These are phyloP conservation scores for Gaultheria prostrata DNA, from an alignment of 148 eudicot genomes.

Conservation along the genomic window DNA sequence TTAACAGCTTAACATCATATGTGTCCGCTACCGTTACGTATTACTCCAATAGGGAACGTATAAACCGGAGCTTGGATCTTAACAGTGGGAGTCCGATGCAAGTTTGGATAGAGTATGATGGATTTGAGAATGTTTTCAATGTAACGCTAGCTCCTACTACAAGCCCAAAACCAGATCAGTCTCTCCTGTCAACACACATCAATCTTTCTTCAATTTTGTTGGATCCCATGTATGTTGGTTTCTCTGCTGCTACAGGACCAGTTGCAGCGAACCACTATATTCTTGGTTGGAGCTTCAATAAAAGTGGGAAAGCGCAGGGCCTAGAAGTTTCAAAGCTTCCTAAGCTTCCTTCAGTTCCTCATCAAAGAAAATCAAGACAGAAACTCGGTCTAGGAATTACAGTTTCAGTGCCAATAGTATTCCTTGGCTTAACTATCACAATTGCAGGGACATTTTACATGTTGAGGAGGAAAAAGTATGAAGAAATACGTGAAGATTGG, in stretches of 20 bases:
- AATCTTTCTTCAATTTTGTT: conserved; percentile 24
- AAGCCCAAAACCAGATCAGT: conserved; percentile 20
- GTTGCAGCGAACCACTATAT: conserved; percentile 16
- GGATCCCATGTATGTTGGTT: conserved; percentile 42
- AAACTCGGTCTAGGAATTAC: not conserved
- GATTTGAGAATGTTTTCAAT: conserved; percentile 17
- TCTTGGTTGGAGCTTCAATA: conserved; percentile 29
- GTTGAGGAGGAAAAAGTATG: not conserved
- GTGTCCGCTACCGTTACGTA: conserved; percentile 35
- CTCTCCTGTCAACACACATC: conserved; percentile 22
- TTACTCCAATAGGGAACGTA: conserved; percentile 21
- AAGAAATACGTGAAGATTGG: conserved; percentile 9
- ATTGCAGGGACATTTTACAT: not conserved
- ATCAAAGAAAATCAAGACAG: not conserved
- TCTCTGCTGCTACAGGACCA: conserved; percentile 20
- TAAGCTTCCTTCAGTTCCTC: conserved; percentile 44
- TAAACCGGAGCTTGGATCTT: conserved; percentile 20
- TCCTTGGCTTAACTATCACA: not conserved
- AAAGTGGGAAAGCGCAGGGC: conserved; percentile 21
- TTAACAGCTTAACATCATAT: conserved; percentile 33
- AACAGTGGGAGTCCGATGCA: conserved; percentile 34
- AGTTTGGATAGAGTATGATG: conserved; percentile 45
- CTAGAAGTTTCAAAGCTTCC: conserved; percentile 35
- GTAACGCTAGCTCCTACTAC: conserved; percentile 36
- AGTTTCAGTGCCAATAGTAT: not conserved